Evolutionary conservation across 345 rosid species (phyloP).

Genomic region (Ricinus communis): DNA sequence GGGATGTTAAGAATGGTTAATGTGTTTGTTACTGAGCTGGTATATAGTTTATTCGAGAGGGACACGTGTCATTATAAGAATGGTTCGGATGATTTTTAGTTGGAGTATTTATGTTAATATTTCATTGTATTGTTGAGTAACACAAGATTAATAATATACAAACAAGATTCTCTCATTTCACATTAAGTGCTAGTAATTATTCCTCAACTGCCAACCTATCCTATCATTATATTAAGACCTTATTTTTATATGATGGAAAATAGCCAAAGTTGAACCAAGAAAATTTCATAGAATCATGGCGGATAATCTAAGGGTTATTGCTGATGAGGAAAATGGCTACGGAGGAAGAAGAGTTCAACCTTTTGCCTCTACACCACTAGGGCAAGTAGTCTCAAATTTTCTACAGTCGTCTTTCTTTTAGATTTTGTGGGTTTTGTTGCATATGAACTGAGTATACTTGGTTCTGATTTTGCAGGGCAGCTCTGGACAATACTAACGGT

Average conservation of each 20-base stretch:
- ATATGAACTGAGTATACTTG: not conserved
- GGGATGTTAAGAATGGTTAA: too few relatives aligned
- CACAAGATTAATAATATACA: too few relatives aligned
- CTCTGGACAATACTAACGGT: not conserved
- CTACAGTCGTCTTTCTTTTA: too few relatives aligned
- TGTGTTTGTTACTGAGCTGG: too few relatives aligned
- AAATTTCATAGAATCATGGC: not conserved
- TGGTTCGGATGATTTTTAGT: too few relatives aligned
- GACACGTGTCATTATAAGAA: too few relatives aligned
- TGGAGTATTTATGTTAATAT: too few relatives aligned
- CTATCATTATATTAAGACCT: not conserved
- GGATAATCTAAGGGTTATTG: not conserved
- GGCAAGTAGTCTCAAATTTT: not conserved
- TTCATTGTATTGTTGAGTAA: too few relatives aligned
- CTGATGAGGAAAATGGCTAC: conserved; percentile 21
- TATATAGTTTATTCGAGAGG: too few relatives aligned
- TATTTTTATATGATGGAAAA: not conserved
- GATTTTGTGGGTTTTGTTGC: not conserved
- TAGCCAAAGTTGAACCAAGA: not conserved
- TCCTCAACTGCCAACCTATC: conserved; percentile 2
- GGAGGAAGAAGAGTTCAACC: conserved; percentile 21
- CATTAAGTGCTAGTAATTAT: too few relatives aligned
- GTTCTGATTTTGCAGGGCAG: conserved; percentile 9
- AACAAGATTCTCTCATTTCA: too few relatives aligned
- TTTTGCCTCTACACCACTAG: conserved; percentile 22